phyloP scores from a whole-genome alignment of 257 asterid genomes.

The Echium plantagineum region DNA sequence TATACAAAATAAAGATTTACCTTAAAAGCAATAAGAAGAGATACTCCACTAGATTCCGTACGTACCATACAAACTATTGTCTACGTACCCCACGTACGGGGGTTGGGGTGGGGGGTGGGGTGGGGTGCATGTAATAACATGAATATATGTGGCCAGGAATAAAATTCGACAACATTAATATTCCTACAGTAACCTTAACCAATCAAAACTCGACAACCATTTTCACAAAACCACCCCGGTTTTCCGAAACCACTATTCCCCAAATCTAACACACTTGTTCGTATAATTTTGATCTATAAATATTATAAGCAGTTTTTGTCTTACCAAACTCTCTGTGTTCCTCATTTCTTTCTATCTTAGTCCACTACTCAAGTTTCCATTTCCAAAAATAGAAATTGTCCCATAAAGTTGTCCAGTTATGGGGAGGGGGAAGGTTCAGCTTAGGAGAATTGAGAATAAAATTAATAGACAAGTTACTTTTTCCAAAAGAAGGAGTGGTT shows the following conservation, averaged over 20 bases:
- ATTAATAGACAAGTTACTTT: conserved; percentile 77
- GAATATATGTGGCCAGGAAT: background rate
- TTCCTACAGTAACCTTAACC: background rate
- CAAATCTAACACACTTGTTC: no score
- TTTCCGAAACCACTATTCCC: background rate
- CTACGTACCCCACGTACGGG: no score
- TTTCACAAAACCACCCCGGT: background rate
- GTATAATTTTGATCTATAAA: background rate
- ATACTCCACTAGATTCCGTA: no score
- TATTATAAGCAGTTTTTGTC: background rate
- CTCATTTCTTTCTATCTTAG: background rate
- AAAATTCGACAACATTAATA: no score
- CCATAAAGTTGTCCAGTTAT: conserved; percentile 7
- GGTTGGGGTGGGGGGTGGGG: no score
- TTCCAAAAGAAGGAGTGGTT: conserved; percentile 69
- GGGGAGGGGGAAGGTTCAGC: conserved; percentile 82
- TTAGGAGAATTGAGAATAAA: conserved; percentile 78
- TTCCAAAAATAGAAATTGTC: background rate
- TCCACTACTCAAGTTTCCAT: background rate
- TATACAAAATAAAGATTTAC: no score
- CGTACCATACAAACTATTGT: no score
- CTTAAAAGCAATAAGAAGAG: no score
- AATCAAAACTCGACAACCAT: background rate
- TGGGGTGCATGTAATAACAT: background rate
- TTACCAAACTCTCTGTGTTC: background rate